Evolutionary conservation across 805 yeast species (phyloP), one percentile per base, ranked within the genome.

Genomic region (Barnettozyma sp.): DNA sequence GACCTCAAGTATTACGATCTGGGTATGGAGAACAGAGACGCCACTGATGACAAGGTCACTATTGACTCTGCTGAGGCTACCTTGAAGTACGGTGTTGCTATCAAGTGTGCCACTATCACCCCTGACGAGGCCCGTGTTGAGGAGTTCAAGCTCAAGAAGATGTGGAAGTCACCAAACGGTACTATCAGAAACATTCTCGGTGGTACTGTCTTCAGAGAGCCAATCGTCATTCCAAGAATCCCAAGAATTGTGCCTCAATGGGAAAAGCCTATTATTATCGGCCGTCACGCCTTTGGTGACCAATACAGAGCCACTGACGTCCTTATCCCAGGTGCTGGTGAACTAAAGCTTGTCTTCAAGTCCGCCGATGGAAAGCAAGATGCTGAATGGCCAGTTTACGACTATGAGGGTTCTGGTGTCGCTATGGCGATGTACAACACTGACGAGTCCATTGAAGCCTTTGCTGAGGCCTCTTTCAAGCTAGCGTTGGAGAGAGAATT

Each of bases 141-240:
- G 53, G 92, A 82, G 60, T 82, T 81, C 48, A 62, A 65, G 32
- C 66, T 82, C 57, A 78, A 78, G 54, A 73, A 82, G 54, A 82
- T 82, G 92, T 82, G 90, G 88, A 68, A 76, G 35, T 82, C 90
- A 15, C 92, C 92, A 45, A 82, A 82, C 55, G 92, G 92, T 46
- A 82, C 92, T 21, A 78, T 82, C 49, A 71, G 92, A 65, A 82
- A 82, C 59, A 80, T 82, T 37, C 60, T 82, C 43, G 84, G 83
- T 23, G 92, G 92, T 49, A 82, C 92, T 16, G 90, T 82, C 22
- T 82, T 82, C 62, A 73, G 92, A 61, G 92, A 82, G 56, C 85
- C 88, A 37, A 82, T 82, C 54, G 82, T 82, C 39, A 81, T 82
- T 46, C 79, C 81, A 29, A 76, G 78, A 55, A 74, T 82, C 35